Percentiles rank a stretch among this genome's conserved stretches.
phyloP scores from a whole-genome alignment of 352 stramenopile genomes.

The Peronospora destructor region DNA sequence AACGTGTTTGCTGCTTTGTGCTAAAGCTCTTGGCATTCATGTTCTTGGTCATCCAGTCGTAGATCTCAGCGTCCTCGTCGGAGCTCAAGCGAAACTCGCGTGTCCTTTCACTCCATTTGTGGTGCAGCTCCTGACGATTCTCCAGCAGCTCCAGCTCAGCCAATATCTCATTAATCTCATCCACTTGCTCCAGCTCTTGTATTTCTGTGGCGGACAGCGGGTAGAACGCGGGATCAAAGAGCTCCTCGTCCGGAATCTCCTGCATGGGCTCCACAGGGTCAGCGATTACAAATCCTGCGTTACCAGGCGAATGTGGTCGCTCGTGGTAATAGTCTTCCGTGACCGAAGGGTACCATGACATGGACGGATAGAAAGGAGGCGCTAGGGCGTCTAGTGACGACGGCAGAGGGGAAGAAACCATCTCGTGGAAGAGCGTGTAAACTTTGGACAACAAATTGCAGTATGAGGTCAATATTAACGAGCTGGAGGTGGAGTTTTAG shows the following conservation, averaged over 20 bases:
- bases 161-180: conserved; percentile 74
- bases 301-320: conserved; percentile 49
- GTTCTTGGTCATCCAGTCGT: conserved; percentile 48
- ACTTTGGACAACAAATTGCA: conserved; percentile 13
- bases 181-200: conserved; percentile 64
- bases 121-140: conserved; percentile 62
- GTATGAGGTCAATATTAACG: conserved; percentile 9
- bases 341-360: conserved; percentile 46
- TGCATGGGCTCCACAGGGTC: conserved; percentile 41
- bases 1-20: conserved; percentile 26
- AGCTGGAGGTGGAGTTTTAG: not conserved
- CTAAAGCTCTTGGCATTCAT: conserved; percentile 36
- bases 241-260: conserved; percentile 68
- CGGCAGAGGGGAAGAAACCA: conserved; percentile 34
- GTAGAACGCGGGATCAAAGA: conserved; percentile 64
- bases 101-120: conserved; percentile 48
- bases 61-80: conserved; percentile 54
- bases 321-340: conserved; percentile 65
- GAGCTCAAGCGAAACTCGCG: conserved; percentile 47
- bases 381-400: conserved; percentile 50
- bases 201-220: conserved; percentile 54
- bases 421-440: not conserved
- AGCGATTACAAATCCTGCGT: conserved; percentile 57
- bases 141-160: conserved; percentile 76
- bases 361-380: conserved; percentile 53